Base-by-base conservation (phyloP, 192 early-diverging fungal species). In the Entomortierella lignicola region DNA sequence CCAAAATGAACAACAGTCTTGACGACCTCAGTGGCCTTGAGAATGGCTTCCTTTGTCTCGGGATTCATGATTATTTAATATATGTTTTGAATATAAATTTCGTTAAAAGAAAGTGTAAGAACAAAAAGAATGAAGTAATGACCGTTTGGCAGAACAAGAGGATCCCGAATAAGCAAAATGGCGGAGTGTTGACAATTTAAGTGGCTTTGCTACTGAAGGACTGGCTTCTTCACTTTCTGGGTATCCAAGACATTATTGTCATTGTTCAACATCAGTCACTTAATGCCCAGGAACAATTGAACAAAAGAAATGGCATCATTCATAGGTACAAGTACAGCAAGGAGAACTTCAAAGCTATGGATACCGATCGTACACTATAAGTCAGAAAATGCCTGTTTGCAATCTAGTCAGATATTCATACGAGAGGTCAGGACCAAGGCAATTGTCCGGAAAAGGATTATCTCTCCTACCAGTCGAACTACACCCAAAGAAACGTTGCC, bases 1-100 rank as follows among this genome's bases (percentile, higher is more conserved):
- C 87, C 87, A 81, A 84, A 88, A 66, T 88, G 87, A n/a, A 88
- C 68, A 43, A 88, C 73, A 30, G 82, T 83, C 81, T 88, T 88
- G 54, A 84, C 73, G 37, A 88, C 81, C 48, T 88, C 87, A 15
- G 58, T 77, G 66, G 71, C 82, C 81, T 87, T 87, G 53, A 84
- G 79, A 48, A 87, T 82, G 47, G 66, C 75, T 75, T 87, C 86
- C 72, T 87, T 85, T 21, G 84, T 85, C 63, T 81, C 81, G 55
- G 80, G 81, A 61, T 85, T 79, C 84, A 85, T 85, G 68, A 11
- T 85, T 69, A 37, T 20, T 11, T 30, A 34, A 58, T 21, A 47
- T 26, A 47, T 12, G 44, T 47, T 5, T 4, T 12, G 12, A 47
- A 47, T 20, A 15, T 47, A 15, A 47, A 20, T 47, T 2, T 20